Evolutionary conservation across 257 asterid species (phyloP), one percentile per base, ranked within the genome.

Genomic region (Voacanga thouarsii): DNA sequence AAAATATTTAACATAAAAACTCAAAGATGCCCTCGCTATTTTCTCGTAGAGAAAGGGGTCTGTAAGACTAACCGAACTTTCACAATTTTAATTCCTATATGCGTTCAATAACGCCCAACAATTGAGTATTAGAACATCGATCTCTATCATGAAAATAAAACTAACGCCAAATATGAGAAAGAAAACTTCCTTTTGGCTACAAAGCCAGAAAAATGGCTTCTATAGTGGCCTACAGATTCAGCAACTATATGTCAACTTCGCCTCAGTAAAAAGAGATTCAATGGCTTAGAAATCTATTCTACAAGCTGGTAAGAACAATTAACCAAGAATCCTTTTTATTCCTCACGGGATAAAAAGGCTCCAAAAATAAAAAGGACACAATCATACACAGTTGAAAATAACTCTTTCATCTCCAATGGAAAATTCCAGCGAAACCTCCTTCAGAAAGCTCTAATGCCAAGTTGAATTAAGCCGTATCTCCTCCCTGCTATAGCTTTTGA

Each of bases 311-410:
- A 19, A 57, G 60, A 44, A 11, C 64, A 18, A 75, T n/a, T 14
- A 33, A 26, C 77, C 15, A 75, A 26, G 23, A 28, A 72, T 71
- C 39, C 68, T 43, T 72, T 73, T 57, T 59, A 64, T 57, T n/a
- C 49, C 77, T 55, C 77, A 53, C 78, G n/a, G 68, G 63, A 77
- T 14, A 28, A 14, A 77, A 60, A 33, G 30, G 55, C 71, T 68
- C 69, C 82, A 69, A 76, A 82, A 74, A 75, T 43, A 53, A 59
- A 47, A 3, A 63, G 76, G 72, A 74, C 68, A 79, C 79, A 82
- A 66, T 74, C 80, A 61, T 47, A 80, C 83, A 80, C 78, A 78
- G 78, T 64, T 53, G 72, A 33, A 41, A 66, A 26, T 14, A 74
- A 71, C 10, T 37, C 2, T 23, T 81, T 12, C 44, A 37, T 70